Percentiles rank a stretch among this genome's conserved stretches.
These are phyloP conservation scores for Akanthomyces dipterigenus DNA, from an alignment of 2,329 filamentous ascomycete genomes.

Conservation along the genomic window DNA sequence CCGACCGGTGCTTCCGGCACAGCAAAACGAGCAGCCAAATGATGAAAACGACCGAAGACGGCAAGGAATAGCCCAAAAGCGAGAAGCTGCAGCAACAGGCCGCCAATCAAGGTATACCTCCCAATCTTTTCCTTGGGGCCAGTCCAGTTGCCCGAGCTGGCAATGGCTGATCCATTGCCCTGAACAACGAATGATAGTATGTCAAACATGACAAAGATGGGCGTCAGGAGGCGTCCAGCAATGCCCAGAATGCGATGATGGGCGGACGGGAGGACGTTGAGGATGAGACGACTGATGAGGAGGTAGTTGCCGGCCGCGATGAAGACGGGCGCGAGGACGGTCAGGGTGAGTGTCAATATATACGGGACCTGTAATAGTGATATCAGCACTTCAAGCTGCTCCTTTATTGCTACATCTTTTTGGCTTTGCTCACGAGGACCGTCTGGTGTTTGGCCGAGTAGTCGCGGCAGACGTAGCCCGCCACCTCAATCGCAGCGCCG, in stretches of 20 bases:
- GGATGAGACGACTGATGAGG: conserved; percentile 41
- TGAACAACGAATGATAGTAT: conserved; percentile 39
- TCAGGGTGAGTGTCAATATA: conserved; percentile 31
- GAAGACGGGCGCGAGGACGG: conserved; percentile 43
- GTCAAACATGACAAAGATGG: conserved; percentile 40
- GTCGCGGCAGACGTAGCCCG: conserved; percentile 32
- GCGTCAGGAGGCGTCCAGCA: conserved; percentile 32
- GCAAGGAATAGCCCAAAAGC: conserved; percentile 34
- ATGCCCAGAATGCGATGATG: conserved; percentile 31
- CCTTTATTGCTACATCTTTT: not conserved
- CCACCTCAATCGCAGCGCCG: conserved; percentile 35
- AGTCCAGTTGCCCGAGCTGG: conserved; percentile 35
- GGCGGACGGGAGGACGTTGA: conserved; percentile 26
- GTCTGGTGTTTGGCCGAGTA: conserved; percentile 29
- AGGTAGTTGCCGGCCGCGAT: conserved; percentile 45
- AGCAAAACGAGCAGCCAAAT: conserved; percentile 19
- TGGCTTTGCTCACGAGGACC: conserved; percentile 24
- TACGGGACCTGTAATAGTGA: conserved; percentile 25
- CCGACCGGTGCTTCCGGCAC: conserved; percentile 24
- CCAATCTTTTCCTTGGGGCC: conserved; percentile 32
- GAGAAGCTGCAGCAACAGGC: conserved; percentile 33
- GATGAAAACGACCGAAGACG: conserved; percentile 33
- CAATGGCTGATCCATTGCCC: conserved; percentile 36
- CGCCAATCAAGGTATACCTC: conserved; percentile 34
- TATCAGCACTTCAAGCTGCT: not conserved